Percentiles rank a stretch among this genome's conserved stretches.
Evolutionary conservation across 306 rosid species (phyloP).

Genomic region (Vigna reflexopilosa): DNA sequence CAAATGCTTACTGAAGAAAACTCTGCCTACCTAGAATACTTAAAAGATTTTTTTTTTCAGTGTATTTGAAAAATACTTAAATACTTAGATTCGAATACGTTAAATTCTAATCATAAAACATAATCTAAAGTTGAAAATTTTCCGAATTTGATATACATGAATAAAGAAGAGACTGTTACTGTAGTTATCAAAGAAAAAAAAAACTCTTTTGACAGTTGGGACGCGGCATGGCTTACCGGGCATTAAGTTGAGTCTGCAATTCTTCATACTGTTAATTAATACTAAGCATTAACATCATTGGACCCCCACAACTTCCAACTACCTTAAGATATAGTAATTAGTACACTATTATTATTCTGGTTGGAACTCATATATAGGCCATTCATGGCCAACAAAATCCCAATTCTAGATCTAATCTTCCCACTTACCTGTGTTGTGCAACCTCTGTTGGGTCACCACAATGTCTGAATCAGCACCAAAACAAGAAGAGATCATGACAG

Average conservation of each 20-base stretch:
- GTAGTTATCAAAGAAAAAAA: not conserved
- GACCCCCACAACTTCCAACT: slow-evolving; percentile 48
- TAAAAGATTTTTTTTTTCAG: too few relatives aligned
- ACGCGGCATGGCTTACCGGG: slow-evolving; percentile 21
- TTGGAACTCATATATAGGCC: slow-evolving; percentile 26
- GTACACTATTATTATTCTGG: slow-evolving; percentile 26
- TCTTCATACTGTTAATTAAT: not conserved
- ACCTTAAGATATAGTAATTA: slow-evolving; percentile 3
- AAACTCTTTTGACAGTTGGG: slow-evolving; percentile 7
- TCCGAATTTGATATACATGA: too few relatives aligned
- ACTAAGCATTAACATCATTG: not conserved
- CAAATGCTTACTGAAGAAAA: too few relatives aligned
- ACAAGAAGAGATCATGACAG: slow-evolving; percentile 36
- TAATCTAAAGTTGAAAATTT: too few relatives aligned
- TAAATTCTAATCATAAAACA: too few relatives aligned
- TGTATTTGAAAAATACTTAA: too few relatives aligned
- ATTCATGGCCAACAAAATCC: slow-evolving; percentile 29
- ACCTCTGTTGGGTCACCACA: not conserved
- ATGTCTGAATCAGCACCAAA: slow-evolving; percentile 32
- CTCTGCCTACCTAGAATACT: too few relatives aligned
- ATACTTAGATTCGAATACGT: too few relatives aligned
- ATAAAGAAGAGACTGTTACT: not conserved
- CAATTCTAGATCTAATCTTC: slow-evolving; percentile 19
- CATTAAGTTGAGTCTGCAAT: slow-evolving; percentile 31
- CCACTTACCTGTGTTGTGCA: slow-evolving; percentile 7